These are phyloP conservation scores for Chaetomium tenue DNA, from an alignment of 495 filamentous ascomycete genomes.

Conservation along the genomic window DNA sequence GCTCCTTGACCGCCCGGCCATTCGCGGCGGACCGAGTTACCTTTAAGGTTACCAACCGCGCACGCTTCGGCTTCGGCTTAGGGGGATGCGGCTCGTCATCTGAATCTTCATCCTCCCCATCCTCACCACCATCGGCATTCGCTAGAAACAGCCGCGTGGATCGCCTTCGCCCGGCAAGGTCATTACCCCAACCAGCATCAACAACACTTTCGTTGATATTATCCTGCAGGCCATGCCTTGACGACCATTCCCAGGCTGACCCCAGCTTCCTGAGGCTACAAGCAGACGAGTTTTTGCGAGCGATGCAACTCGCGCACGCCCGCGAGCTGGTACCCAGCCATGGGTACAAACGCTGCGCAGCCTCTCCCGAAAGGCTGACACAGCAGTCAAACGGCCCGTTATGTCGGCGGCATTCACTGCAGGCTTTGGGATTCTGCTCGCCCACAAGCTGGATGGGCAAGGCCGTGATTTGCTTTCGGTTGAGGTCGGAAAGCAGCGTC, in stretches of 20 bases:
- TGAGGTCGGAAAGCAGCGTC: neutral
- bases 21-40: too few relatives aligned
- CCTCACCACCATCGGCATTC: neutral
- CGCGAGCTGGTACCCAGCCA: neutral
- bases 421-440: neutral
- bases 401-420: constrained; percentile 20
- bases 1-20: too few relatives aligned
- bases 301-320: constrained; percentile 23
- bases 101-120: neutral
- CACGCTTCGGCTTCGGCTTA: neutral
- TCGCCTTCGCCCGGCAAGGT: neutral
- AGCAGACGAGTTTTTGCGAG: neutral
- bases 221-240: too few relatives aligned
- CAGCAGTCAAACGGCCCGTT: constrained; percentile 16
- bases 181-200: neutral
- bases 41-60: too few relatives aligned
- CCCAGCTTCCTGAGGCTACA: constrained; percentile 19
- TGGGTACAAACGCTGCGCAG: neutral
- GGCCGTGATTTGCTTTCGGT: neutral
- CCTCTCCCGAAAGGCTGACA: neutral
- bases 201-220: too few relatives aligned
- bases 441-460: constrained; percentile 20
- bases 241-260: neutral
- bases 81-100: neutral
- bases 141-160: neutral